Percentiles rank a stretch among this genome's conserved stretches.
phyloP scores from a whole-genome alignment of 495 filamentous ascomycete genomes.

The Delitschia confertaspora region DNA sequence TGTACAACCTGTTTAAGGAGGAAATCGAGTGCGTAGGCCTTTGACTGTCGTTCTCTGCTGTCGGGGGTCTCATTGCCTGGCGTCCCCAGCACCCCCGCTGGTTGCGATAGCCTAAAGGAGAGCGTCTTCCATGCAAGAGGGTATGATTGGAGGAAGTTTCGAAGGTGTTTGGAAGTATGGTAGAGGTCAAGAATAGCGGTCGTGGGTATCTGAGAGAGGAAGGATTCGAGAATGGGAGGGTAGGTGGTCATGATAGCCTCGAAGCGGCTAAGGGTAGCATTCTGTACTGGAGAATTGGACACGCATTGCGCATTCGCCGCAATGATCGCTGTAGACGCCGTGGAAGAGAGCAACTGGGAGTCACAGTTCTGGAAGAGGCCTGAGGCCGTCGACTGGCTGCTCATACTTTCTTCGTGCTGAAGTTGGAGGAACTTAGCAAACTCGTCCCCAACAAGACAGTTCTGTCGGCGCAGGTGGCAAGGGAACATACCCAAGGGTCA shows the following conservation, averaged over 20 bases:
- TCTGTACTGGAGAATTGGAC: background rate
- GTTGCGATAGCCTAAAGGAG: slow-evolving; percentile 48
- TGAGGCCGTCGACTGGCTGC: slow-evolving; percentile 4
- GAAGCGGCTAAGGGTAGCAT: slow-evolving; percentile 30
- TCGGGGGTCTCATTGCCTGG: slow-evolving; percentile 32
- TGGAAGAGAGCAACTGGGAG: too few species aligned
- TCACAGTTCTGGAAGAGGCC: slow-evolving; percentile 11
- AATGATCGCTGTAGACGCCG: slow-evolving; percentile 1
- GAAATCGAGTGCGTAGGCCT: slow-evolving; percentile 49
- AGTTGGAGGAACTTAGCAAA: slow-evolving; percentile 22
- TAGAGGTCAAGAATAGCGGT: slow-evolving; percentile 49
- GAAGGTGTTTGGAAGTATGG: slow-evolving; percentile 48
- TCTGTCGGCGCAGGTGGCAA: slow-evolving; percentile 24
- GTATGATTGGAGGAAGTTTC: slow-evolving; percentile 47
- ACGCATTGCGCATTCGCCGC: slow-evolving; percentile 4
- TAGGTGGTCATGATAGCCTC: slow-evolving; percentile 47
- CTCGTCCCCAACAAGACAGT: slow-evolving; percentile 22
- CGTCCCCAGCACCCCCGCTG: slow-evolving; percentile 19
- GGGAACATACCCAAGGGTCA: slow-evolving; percentile 25
- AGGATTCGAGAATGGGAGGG: slow-evolving; percentile 49
- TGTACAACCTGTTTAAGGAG: slow-evolving; percentile 47
- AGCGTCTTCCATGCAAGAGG: slow-evolving; percentile 54
- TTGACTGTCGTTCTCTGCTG: slow-evolving; percentile 41
- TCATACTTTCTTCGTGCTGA: slow-evolving; percentile 23
- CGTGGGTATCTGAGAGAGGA: slow-evolving; percentile 50